Evolutionary conservation across 352 stramenopile species (phyloP), one percentile per base, ranked within the genome.

Genomic region (Globisporangium ultimum): DNA sequence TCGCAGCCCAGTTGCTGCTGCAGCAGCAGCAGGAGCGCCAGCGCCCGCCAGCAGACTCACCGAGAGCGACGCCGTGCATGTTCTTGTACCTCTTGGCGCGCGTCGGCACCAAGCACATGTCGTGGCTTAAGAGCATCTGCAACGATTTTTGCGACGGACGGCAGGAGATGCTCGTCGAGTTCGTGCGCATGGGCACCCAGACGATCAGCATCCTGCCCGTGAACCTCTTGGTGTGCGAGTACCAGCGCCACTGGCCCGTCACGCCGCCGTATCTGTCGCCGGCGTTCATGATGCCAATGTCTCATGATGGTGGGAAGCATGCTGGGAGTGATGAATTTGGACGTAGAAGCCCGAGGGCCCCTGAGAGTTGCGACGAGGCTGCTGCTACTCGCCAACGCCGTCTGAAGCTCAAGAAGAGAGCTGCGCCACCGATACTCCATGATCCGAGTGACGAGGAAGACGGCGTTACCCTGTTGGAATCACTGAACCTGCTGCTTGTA

Each of bases 101-200:
- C 14, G 67, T 79, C n/a, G 59, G 49, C 18, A 76, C 67, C n/a
- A 74, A 66, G 47, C 76, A 79, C 65, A 64, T 79, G 32, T 21
- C 69, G 49, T 71, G 61, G 68, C 48, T 80, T 21, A 38, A 61
- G 12, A 51, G 67, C 14, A 66, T 80, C 36, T 75, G 64, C 51
- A 6, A 54, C 11, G 68, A 80, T 21, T 80, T 77, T 28, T 68
- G 60, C 36, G 53, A 40, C 3, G 68, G 71, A 7, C 49, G 61
- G 0, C 60, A 76, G 13, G n/a, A 51, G 1, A 28, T 64, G 18
- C 17, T 80, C 13, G 14, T 36, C 3, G 62, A 65, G 49, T 77
- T 77, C 43, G 20, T 73, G 20, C 49, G 46, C 2, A 50, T 48
- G 1, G 66, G 65, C 8, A 21, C 52, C n/a, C 55, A 67, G 14